Evolutionary conservation across 163 green algal species (phyloP).

Genomic region (Scenedesmus sp.): DNA sequence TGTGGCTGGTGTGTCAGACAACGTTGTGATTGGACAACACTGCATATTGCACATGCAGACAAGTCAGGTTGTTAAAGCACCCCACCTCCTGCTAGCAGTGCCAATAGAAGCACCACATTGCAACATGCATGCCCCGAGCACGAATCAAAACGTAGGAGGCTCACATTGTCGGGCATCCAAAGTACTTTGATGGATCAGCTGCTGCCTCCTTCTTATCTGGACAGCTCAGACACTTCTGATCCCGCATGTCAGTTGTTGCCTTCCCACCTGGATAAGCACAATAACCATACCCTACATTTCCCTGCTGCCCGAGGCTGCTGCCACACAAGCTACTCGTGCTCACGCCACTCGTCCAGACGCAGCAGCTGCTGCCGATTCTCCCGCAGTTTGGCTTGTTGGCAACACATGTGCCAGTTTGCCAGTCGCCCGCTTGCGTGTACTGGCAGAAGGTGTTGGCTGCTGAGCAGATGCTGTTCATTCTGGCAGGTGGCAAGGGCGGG

Average conservation of each 20-base stretch:
- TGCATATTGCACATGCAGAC: no score
- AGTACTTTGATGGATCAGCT: conserved; percentile 27
- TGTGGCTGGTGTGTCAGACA: no score
- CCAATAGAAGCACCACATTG: no score
- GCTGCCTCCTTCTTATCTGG: conserved; percentile 4
- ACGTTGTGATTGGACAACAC: no score
- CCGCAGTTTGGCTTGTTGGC: conserved; percentile 38
- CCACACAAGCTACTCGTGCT: conserved; percentile 7
- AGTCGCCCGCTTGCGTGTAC: not conserved
- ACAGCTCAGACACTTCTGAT: conserved; percentile 30
- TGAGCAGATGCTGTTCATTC: conserved; percentile 14
- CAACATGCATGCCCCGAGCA: no score
- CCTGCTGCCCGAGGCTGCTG: not conserved
- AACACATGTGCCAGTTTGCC: not conserved
- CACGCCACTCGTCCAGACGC: conserved; percentile 12
- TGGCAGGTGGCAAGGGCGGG: not conserved
- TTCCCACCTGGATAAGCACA: conserved; percentile 29
- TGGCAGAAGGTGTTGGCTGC: conserved; percentile 21
- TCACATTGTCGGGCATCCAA: not conserved
- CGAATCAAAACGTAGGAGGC: no score
- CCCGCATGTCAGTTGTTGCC: conserved; percentile 20
- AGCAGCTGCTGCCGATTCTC: conserved; percentile 38
- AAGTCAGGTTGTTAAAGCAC: no score
- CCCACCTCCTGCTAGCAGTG: no score
- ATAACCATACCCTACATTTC: not conserved